Evolutionary conservation across 176 grass and related monocot species (phyloP).

Genomic region (Hordeum marinum): DNA sequence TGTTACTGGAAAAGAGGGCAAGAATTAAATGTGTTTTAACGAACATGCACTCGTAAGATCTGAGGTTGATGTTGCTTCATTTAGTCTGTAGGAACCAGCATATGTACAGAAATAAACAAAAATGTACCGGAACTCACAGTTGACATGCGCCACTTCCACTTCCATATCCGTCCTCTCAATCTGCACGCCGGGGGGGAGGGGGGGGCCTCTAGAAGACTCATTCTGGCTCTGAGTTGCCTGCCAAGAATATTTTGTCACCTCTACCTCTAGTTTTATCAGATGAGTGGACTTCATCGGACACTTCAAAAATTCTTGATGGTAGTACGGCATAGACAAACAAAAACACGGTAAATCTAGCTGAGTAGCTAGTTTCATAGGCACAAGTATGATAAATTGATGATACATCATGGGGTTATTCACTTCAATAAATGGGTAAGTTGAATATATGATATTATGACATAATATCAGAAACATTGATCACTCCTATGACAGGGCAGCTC

Average conservation of each 20-base stretch:
- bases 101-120: no score
- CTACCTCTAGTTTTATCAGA: slow-evolving; percentile 1
- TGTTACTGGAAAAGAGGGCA: no score
- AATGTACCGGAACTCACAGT: no score
- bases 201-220: neutral
- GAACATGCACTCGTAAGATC: no score
- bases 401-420: neutral
- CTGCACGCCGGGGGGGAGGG: neutral
- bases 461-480: slow-evolving; percentile 19
- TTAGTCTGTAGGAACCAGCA: no score
- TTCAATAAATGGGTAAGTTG: neutral
- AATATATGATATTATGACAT: neutral
- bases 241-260: neutral
- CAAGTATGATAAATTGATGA: neutral
- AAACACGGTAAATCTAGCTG: neutral
- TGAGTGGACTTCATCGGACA: neutral
- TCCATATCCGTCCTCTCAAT: no score
- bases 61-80: no score
- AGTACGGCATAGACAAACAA: neutral
- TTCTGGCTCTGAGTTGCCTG: neutral
- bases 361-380: neutral
- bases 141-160: no score
- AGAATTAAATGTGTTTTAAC: no score
- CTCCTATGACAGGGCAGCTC: neutral
- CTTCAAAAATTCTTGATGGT: neutral